These are phyloP conservation scores for Yueomyces sp. DNA, from an alignment of 805 yeast genomes.

Conservation along the genomic window DNA sequence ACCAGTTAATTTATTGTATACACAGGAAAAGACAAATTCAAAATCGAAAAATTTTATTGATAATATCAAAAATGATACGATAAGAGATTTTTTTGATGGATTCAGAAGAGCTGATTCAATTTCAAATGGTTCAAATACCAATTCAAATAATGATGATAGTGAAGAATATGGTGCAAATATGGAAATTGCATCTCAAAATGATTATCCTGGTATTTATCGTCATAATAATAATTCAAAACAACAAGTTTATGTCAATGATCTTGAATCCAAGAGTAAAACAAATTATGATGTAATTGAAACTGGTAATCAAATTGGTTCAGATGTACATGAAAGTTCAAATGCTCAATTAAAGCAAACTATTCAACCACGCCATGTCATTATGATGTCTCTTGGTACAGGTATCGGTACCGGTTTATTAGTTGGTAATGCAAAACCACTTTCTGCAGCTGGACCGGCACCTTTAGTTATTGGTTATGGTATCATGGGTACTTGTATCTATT, in stretches of 20 bases:
- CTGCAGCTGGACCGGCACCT: constrained; percentile 34
- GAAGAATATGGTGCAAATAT: background rate
- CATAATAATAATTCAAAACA: background rate
- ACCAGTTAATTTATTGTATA: too few species aligned
- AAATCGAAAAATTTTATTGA: background rate
- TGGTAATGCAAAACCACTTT: constrained; percentile 39
- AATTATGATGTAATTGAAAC: background rate
- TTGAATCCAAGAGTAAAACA: background rate
- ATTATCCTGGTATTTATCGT: background rate
- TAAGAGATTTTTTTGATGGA: constrained; percentile 7
- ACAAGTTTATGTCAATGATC: background rate
- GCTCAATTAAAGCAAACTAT: constrained; percentile 25
- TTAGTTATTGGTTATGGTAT: constrained; percentile 42
- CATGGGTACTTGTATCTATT: constrained; percentile 44
- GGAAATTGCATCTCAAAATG: background rate
- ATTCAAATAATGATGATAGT: background rate
- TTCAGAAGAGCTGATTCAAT: constrained; percentile 10
- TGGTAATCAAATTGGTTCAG: background rate
- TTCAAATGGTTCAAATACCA: background rate
- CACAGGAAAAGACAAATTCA: background rate
- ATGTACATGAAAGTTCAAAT: constrained; percentile 2
- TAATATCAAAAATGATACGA: background rate
- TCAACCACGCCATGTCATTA: constrained; percentile 39
- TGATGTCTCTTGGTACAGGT: constrained; percentile 77
- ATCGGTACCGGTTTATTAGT: constrained; percentile 66